A percentile compares a stretch with the other conserved stretches of the same genome.
phyloP scores from a whole-genome alignment of 768 basidiomycete genomes.

The Phlegmacium glaucopus region DNA sequence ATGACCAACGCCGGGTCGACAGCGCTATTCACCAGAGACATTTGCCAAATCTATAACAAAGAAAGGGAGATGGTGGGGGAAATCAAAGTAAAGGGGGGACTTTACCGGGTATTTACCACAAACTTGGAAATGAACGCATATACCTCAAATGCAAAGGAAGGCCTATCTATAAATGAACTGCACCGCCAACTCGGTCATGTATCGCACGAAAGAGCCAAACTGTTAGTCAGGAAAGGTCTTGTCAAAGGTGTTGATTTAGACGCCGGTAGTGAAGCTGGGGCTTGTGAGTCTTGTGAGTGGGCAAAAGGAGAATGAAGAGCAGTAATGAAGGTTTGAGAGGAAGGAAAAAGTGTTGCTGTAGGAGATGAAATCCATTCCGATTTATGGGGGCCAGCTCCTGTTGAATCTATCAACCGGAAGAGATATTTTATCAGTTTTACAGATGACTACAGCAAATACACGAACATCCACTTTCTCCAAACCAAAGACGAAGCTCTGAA shows the following conservation, averaged over 20 bases:
- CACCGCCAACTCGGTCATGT: neutral
- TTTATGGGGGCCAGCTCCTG: no score
- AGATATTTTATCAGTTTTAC: no score
- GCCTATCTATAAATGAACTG: neutral
- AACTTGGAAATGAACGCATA: neutral
- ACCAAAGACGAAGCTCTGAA: no score
- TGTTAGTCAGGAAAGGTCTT: no score
- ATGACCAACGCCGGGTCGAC: neutral
- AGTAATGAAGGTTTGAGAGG: neutral
- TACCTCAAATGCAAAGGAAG: neutral
- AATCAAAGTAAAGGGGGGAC: constrained; percentile 4
- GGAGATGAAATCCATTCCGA: no score
- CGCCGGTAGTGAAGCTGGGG: neutral
- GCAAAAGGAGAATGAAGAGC: no score
- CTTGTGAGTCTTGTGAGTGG: neutral
- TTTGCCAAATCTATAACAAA: neutral
- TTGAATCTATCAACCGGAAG: no score
- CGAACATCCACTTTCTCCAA: no score
- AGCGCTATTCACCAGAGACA: neutral
- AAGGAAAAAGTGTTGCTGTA: no score
- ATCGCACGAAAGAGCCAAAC: neutral
- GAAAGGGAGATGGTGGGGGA: neutral
- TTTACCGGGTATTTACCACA: constrained; percentile 12
- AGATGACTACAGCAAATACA: no score
- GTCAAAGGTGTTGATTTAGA: neutral